Conservation (phyloP, 2,329 filamentous ascomycete species). For the Emericellopsis atlantica region DNA sequence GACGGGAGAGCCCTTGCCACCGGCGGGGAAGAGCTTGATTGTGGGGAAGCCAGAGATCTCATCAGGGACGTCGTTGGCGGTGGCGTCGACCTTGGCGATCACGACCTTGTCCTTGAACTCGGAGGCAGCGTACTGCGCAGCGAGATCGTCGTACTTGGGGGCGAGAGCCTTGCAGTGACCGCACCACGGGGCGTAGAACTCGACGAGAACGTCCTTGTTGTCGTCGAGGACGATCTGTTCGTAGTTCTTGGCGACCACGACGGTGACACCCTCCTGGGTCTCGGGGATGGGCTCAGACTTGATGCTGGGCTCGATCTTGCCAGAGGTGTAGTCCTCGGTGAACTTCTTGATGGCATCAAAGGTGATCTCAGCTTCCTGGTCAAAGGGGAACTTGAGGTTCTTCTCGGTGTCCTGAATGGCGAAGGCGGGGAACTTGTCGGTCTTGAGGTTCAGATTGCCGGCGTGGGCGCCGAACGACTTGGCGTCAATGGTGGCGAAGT, state of each 20-base stretch:
- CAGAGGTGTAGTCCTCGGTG: constrained; percentile 70
- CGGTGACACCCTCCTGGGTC: constrained; percentile 78
- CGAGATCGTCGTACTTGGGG: constrained; percentile 93
- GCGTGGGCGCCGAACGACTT: constrained; percentile 90
- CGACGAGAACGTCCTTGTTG: constrained; percentile 90
- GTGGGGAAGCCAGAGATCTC: constrained; percentile 97
- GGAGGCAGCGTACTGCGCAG: constrained; percentile 60
- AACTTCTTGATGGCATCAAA: constrained; percentile 63
- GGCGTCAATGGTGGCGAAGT: constrained; percentile 96
- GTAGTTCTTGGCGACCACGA: constrained; percentile 91
- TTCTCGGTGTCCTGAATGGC: constrained; percentile 92
- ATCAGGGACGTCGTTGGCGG: constrained; percentile 89
- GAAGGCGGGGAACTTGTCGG: constrained; percentile 91
- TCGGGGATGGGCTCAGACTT: constrained; percentile 97
- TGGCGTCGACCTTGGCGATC: constrained; percentile 96
- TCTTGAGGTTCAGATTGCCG: constrained; percentile 91
- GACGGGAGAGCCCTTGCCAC: constrained; percentile 71
- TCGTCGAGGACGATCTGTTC: constrained; percentile 83
- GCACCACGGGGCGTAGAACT: constrained; percentile 99
- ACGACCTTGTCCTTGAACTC: constrained; percentile 74
- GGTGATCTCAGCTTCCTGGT: constrained; percentile 70
- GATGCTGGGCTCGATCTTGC: constrained; percentile 90
- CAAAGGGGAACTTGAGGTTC: constrained; percentile 95
- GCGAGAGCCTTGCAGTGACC: constrained; percentile 99
- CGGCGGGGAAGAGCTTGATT: constrained; percentile 95